Evolutionary conservation across 2,329 filamentous ascomycete genomes (phyloP), one percentile per base, ranked within the genome.

Genomic region (Penicillium sp.): DNA sequence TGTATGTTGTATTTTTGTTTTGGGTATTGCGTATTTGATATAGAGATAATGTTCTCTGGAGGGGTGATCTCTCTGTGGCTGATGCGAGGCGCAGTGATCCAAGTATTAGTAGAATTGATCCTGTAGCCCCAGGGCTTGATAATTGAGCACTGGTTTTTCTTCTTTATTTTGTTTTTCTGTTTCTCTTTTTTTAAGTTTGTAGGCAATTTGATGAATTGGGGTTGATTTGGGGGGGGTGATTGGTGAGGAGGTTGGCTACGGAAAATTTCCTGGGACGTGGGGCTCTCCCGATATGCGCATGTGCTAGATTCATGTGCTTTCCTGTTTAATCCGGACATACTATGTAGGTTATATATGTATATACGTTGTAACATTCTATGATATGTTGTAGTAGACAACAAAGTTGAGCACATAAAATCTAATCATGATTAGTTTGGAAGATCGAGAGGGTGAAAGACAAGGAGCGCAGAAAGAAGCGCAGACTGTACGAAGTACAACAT

Each of bases 21-120:
- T 35, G 5, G 32, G 11, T 14, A 23, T 5, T 23, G 23, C 23
- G 23, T 23, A 16, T 40, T 32, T 48, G 46, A 48, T 48, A 32
- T 42, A 6, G 47, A 43, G 36, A 49, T 32, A n/a, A 11, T 43
- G 27, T 34, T 48, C 36, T 42, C 46, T 36, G n/a, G 44, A 30
- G 41, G 11, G 11, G 41, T 44, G 42, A 38, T 39, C 49, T 34
- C 32, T 27, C 16, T 52, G 30, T 56, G 55, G 44, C 53, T 56
- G 55, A 49, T 40, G 44, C 26, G 34, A 29, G 44, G 47, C 16
- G 40, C 32, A 39, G 19, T 16, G 19, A 36, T 30, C 13, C 13
- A 47, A 14, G 11, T 23, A 18, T 35, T 9, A 14, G 30, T 10
- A 7, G 9, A 30, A 14, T 32, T 32, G 42, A 32, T 32, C 14